Percentiles rank a stretch among this genome's conserved stretches.
phyloP scores from a whole-genome alignment of 1,284 basidiomycete species.

The Apiotrichum laibachii region DNA sequence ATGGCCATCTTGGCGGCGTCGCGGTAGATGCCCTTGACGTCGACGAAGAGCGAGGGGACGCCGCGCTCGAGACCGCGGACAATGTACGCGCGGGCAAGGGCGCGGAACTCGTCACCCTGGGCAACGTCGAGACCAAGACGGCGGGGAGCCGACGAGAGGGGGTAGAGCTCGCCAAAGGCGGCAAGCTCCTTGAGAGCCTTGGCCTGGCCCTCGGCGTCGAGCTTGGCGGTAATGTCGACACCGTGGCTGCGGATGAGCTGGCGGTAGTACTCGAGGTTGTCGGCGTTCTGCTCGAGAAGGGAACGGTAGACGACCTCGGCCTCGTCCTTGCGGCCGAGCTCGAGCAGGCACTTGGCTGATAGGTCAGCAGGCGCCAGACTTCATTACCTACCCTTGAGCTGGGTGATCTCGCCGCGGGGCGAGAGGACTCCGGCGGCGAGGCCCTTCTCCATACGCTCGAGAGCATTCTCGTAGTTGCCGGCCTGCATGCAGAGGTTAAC shows the following conservation, averaged over 20 bases:
- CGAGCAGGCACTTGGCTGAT: constrained; percentile 58
- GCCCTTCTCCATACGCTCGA: constrained; percentile 65
- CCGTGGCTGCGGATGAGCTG: constrained; percentile 68
- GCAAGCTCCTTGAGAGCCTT: constrained; percentile 62
- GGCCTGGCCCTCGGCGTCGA: constrained; percentile 53
- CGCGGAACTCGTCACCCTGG: constrained; percentile 64
- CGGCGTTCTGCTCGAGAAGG: constrained; percentile 81
- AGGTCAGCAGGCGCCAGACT: constrained; percentile 8
- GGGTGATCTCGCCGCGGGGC: constrained; percentile 68
- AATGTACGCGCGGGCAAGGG: constrained; percentile 69
- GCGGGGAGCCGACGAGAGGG: constrained; percentile 68
- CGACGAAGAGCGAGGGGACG: constrained; percentile 89
- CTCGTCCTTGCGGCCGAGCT: constrained; percentile 62
- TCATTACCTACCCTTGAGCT: constrained; percentile 62
- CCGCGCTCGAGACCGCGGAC: constrained; percentile 73
- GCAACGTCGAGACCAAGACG: constrained; percentile 70
- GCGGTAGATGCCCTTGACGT: constrained; percentile 80
- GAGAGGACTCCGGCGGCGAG: constrained; percentile 66
- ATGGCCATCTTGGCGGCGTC: constrained; percentile 62
- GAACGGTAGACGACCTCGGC: constrained; percentile 74
- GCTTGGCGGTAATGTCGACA: constrained; percentile 54
- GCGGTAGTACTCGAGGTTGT: constrained; percentile 75
- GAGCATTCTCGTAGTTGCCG: constrained; percentile 55
- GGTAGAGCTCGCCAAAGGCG: constrained; percentile 62
- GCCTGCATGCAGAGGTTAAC: constrained; percentile 73